Base-by-base conservation (phyloP, 805 yeast genomes). In the Schizosaccharomyces cryophilus region DNA sequence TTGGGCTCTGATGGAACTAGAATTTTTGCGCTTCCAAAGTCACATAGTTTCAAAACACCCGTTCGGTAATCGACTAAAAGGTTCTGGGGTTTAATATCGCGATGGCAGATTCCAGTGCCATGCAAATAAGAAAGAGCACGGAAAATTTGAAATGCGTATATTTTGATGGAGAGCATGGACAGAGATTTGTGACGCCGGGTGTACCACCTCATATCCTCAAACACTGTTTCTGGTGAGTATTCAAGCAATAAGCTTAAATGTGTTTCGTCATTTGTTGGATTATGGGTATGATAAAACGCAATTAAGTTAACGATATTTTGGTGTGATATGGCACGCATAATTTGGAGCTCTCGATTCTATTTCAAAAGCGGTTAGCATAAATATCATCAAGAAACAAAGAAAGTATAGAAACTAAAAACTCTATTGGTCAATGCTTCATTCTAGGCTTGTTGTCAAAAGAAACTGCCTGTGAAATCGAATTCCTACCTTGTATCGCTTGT, bases 21-120 rank as follows among this genome's bases (percentile, higher is more conserved):
- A 61, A 85, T 83, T 72, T 93, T 93, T 24, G 98, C 98, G 5
- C 89, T 81, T 5, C 98, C 98, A 71, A 93, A 90, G 74, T 93
- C 98, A 73, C 98, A 93, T 59, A 93, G 78, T 73, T 90, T 93
- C 64, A 94, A 78, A 61, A 85, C 80, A 17, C 95, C 94, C 5
- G 84, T 78, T 51, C 78, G 77, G 35, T 96, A 95, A 72, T 93
- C 89, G 64, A 90, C 85, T 65, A 87, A 77, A 66, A 87, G 76
- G 72, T 87, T 87, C 69, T 87, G 95, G 2, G 95, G 95, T 71
- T 87, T 87, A 66, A 87, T 87, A 72, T 87, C 95, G 67, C 95
- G 80, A 71, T 93, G 98, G 71, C 98, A 93, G 64, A 82, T 80
- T 58, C 80, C 77, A 56, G 72, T 68, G 5, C 84, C 77, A 69